A percentile compares a stretch with the other conserved stretches of the same genome.
Conservation (phyloP, 2,329 filamentous ascomycete species). For the Arachnomyces sp. region DNA sequence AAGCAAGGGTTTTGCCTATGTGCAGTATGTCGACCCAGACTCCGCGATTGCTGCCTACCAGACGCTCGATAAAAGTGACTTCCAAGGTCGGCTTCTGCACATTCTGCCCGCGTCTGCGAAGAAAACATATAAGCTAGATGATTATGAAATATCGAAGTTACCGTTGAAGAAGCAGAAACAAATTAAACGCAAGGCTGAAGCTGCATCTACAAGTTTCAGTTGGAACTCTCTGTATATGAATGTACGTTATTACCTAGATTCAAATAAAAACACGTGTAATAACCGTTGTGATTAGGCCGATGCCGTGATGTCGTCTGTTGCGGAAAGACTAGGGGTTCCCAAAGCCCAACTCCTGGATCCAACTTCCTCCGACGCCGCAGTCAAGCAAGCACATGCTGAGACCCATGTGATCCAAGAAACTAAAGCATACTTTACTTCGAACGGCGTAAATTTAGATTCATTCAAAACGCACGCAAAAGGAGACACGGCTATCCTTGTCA, state of each 20-base stretch:
- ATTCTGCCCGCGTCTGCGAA: slow-evolving; percentile 78
- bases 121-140: slow-evolving; percentile 72
- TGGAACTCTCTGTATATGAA: slow-evolving; percentile 99
- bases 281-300: slow-evolving; percentile 45
- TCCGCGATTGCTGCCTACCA: slow-evolving; percentile 72
- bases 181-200: slow-evolving; percentile 75
- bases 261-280: slow-evolving; percentile 8
- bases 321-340: slow-evolving; percentile 74
- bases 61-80: slow-evolving; percentile 71
- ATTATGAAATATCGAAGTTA: slow-evolving; percentile 81
- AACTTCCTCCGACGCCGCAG: slow-evolving; percentile 86
- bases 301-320: slow-evolving; percentile 83
- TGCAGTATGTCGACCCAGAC: slow-evolving; percentile 66
- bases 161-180: slow-evolving; percentile 91
- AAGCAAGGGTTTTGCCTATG: slow-evolving; percentile 84
- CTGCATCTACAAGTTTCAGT: slow-evolving; percentile 71
- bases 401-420: slow-evolving; percentile 94
- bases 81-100: slow-evolving; percentile 87
- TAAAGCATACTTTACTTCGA: slow-evolving; percentile 77
- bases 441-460: slow-evolving; percentile 84
- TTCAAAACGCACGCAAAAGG: slow-evolving; percentile 81
- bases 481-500: slow-evolving; percentile 80
- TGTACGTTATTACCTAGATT: slow-evolving; percentile 38
- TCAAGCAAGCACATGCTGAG: slow-evolving; percentile 95
- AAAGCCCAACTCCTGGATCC: slow-evolving; percentile 91